Evolutionary conservation across 768 basidiomycete species (phyloP).

Genomic region (Russula compacta): DNA sequence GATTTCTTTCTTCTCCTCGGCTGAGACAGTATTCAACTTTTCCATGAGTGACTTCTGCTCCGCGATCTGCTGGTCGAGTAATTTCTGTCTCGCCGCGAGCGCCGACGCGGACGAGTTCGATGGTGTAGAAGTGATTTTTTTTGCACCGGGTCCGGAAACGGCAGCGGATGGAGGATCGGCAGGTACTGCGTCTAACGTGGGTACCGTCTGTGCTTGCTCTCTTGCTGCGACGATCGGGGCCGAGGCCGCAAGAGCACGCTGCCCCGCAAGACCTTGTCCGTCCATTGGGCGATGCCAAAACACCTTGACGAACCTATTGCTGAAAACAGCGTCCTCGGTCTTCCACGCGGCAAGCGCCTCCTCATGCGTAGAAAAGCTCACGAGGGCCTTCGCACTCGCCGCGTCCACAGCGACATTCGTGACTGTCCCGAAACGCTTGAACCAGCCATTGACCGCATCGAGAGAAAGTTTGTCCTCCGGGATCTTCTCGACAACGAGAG

Average conservation of each 20-base stretch:
- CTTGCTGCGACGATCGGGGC: slow-evolving; percentile 55
- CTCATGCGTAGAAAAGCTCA: slow-evolving; percentile 75
- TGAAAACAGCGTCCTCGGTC: slow-evolving; percentile 89
- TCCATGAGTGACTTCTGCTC: slow-evolving; percentile 85
- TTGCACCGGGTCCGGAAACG: slow-evolving; percentile 26
- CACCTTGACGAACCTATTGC: slow-evolving; percentile 89
- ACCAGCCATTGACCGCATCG: slow-evolving; percentile 76
- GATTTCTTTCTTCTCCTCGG: slow-evolving; percentile 71
- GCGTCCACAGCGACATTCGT: slow-evolving; percentile 86
- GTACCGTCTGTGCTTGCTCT: slow-evolving; percentile 22
- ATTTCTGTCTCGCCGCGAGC: slow-evolving; percentile 65
- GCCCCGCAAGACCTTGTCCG: slow-evolving; percentile 75
- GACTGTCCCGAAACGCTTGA: slow-evolving; percentile 86
- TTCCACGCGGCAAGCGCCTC: slow-evolving; percentile 89
- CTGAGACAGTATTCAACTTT: slow-evolving; percentile 49
- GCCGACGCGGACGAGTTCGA: slow-evolving; percentile 34
- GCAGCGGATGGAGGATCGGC: slow-evolving; percentile 22
- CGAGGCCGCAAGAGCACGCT: slow-evolving; percentile 72
- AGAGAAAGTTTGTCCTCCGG: slow-evolving; percentile 75
- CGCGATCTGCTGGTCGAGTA: slow-evolving; percentile 72
- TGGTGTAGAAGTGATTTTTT: slow-evolving; percentile 29
- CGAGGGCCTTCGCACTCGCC: slow-evolving; percentile 66
- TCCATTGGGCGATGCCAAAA: slow-evolving; percentile 95
- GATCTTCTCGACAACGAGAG: slow-evolving; percentile 90
- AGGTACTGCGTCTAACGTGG: slow-evolving; percentile 19